Percentiles rank a stretch among this genome's conserved stretches.
Conservation (phyloP, 2,329 filamentous ascomycete species). For the Hymenoscyphus salicellus region DNA sequence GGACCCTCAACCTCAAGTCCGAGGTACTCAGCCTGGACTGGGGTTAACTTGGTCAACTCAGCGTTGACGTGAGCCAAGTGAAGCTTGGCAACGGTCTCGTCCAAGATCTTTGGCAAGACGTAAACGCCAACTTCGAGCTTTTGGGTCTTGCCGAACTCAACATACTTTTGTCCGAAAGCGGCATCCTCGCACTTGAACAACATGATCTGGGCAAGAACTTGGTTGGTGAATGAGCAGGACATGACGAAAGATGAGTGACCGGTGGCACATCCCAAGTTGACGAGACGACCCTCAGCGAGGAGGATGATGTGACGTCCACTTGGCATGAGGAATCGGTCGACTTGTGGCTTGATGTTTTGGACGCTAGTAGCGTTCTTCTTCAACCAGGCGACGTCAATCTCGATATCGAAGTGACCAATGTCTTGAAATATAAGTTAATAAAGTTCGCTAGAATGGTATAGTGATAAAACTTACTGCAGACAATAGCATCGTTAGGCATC, state of each 20-base stretch:
- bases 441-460: slow-evolving; percentile 5
- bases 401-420: slow-evolving; percentile 99
- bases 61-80: slow-evolving; percentile 92
- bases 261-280: slow-evolving; percentile 98
- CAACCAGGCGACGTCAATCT: slow-evolving; percentile 99
- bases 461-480: slow-evolving; percentile 70
- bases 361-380: slow-evolving; percentile 93
- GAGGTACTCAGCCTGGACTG: slow-evolving; percentile 92
- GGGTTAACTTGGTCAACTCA: slow-evolving; percentile 82
- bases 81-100: slow-evolving; percentile 95
- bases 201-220: slow-evolving; percentile 98
- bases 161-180: slow-evolving; percentile 87
- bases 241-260: slow-evolving; percentile 99
- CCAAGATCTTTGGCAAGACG: slow-evolving; percentile 96
- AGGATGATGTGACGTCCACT: slow-evolving; percentile 97
- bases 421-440: slow-evolving; percentile 46
- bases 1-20: slow-evolving; percentile 81
- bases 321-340: slow-evolving; percentile 94
- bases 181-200: slow-evolving; percentile 90
- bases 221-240: slow-evolving; percentile 99
- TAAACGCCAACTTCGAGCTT: slow-evolving; percentile 92
- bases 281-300: slow-evolving; percentile 94
- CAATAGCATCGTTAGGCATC: slow-evolving; percentile 97
- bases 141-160: slow-evolving; percentile 89
- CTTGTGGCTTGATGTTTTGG: slow-evolving; percentile 99